Conservation (phyloP, 768 basidiomycete genomes). For the Phaffia tasmanica region DNA sequence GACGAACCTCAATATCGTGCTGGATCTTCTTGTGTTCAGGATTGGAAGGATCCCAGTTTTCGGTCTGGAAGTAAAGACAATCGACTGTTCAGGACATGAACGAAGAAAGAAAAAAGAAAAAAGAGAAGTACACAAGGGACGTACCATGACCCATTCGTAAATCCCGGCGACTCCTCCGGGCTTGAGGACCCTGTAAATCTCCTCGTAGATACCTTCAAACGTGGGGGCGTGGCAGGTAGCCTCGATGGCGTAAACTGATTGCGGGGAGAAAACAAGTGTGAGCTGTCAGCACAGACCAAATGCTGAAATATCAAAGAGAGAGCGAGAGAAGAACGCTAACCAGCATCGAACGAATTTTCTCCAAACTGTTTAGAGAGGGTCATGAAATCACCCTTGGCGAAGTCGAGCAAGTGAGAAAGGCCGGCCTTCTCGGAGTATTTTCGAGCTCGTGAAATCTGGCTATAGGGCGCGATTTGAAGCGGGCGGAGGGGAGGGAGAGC, state of each 20-base stretch:
- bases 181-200: constrained; percentile 87
- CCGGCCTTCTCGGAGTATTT: constrained; percentile 66
- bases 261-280: no score
- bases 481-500: no score
- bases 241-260: constrained; percentile 87
- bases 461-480: not conserved
- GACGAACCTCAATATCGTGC: constrained; percentile 59
- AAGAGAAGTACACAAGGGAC: not conserved
- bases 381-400: constrained; percentile 94
- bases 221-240: constrained; percentile 93
- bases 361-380: constrained; percentile 83
- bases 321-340: constrained; percentile 41
- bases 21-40: constrained; percentile 81
- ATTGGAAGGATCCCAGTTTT: constrained; percentile 63
- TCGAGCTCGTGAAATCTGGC: constrained; percentile 72
- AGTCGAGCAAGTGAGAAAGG: constrained; percentile 63
- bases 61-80: constrained; percentile 45
- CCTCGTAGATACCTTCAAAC: constrained; percentile 88
- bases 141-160: constrained; percentile 91
- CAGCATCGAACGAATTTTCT: constrained; percentile 85
- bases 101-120: not conserved
- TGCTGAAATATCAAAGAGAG: not conserved
- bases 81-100: not conserved
- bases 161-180: constrained; percentile 89
- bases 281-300: no score